Base-by-base conservation (phyloP, 179 eudicot genomes). In the Beta corolliflora region DNA sequence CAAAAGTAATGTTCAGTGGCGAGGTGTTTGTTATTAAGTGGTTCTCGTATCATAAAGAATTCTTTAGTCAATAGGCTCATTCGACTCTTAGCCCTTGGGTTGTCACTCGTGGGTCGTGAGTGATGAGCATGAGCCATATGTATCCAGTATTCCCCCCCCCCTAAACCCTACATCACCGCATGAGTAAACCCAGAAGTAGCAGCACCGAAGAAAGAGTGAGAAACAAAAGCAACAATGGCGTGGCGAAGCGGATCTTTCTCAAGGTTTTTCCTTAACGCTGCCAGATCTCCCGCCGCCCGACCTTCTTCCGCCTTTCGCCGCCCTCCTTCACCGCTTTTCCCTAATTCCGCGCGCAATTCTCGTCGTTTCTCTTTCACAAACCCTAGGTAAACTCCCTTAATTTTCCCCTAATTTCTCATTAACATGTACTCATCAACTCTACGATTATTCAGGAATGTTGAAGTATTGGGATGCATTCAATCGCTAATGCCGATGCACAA, bases 181-280 rank as follows among this genome's bases (percentile, higher is more conserved):
- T 8, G 7, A 3, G 1, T 63, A 21, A 44, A 45, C 79, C 19
- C 21, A 36, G 9, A 44, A 9, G 6, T 1, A 6, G 13, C 29
- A 64, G 29, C 46, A 75, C n/a, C 11, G 46, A 16, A 54, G 63
- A 36, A 16, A 41, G 4, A 13, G 53, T 4, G 21, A 29, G 23
- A 36, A 68, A 10, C 55, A 19, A 46, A 59, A 21, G 10, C 12
- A 82, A 55, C 50, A 52, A 87, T 70, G 87, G 92, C 92, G 86
- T 91, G 95, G 83, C 89, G 95, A 85, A 90, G 89, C 25, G 94
- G 97, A 69, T 92, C 97, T 0, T 44, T 93, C 61, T 84, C 94
- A 77, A 83, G 97, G 76, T 83, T 93, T 4, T 67, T 92, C 72
- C 80, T 89, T 56, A 85, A 89, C 81, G 85, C 92, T 78, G 90